Base-by-base conservation (phyloP, 441 rosid species). In the Eugenia klotzschiana region DNA sequence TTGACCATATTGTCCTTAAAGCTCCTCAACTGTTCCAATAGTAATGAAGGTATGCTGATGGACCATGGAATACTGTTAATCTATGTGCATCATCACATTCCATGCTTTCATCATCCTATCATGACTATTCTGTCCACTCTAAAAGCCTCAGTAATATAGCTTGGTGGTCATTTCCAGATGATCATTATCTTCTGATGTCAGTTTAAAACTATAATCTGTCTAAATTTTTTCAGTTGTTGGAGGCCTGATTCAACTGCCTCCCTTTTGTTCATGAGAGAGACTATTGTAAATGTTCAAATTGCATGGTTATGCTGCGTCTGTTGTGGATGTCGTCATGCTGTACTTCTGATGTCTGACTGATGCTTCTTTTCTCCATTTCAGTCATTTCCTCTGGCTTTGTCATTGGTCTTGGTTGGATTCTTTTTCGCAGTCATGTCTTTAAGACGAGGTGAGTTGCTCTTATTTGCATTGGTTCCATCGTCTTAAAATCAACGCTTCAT, bases 371-470 rank as follows among this genome's bases (percentile, higher is more conserved):
- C 72, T 56, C 50, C 79, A 84, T 85, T 90, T 88, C 94, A 97
- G 99, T 91, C 93, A 82, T 93, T 97, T 86, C 99, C 96, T 10
- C 85, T 92, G 86, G 99, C 98, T 84, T 85, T 93, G 51, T 87
- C 89, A 12, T 85, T 96, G 89, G 90, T 94, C 85, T 81, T 92
- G 90, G 80, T 85, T 49, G 94, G 98, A 82, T 87, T 96, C 87
- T 88, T 90, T 89, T 91, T 97, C 46, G 88, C 99, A 40, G 82
- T 87, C 84, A 81, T 88, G 82, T 94, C 99, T 80, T 91, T 97
- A 80, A 89, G 91, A 82, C 96, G 90, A 92, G 98, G 99, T 91
- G 82, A 92, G 91, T 83, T 69, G 8, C 27, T 52, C 49, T 82
- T 41, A 57, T 77, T 60, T 53, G 37, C 53, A 82, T 77, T 41